These are phyloP conservation scores for Pichia ethanolica DNA, from an alignment of 805 yeast genomes.

Conservation along the genomic window DNA sequence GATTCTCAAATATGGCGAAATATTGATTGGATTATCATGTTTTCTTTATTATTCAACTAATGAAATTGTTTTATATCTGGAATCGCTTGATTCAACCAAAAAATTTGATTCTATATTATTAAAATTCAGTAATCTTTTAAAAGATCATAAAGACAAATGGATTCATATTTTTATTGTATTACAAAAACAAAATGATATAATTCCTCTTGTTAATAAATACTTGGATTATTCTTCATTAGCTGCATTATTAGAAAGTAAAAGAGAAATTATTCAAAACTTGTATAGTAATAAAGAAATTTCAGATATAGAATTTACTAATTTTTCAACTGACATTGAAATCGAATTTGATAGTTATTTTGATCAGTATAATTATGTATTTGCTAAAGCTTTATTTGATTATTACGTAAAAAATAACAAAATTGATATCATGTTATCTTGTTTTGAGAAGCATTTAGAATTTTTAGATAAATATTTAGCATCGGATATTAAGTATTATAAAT, in stretches of 20 bases:
- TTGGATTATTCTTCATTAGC: conserved; percentile 60
- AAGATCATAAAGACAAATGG: conserved; percentile 40
- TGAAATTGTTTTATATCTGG: conserved; percentile 10
- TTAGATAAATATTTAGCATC: conserved; percentile 47
- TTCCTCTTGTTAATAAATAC: conserved; percentile 57
- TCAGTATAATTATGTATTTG: conserved; percentile 62
- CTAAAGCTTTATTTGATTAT: conserved; percentile 51
- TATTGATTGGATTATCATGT: conserved; percentile 16
- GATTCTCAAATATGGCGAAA: conserved; percentile 8
- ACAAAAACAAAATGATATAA: conserved; percentile 45
- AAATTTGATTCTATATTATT: not conserved
- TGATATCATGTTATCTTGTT: conserved; percentile 47
- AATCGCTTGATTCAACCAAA: not conserved
- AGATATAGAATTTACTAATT: conserved; percentile 15
- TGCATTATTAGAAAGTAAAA: conserved; percentile 39
- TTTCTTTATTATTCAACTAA: conserved; percentile 20
- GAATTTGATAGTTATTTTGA: conserved; percentile 46
- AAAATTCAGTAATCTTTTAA: conserved; percentile 10
- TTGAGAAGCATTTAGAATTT: conserved; percentile 43
- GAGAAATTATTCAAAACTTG: conserved; percentile 27
- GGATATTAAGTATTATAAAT: conserved; percentile 36
- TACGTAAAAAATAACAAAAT: conserved; percentile 47
- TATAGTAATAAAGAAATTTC: conserved; percentile 15
- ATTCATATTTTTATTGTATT: conserved; percentile 45
- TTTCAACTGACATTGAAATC: conserved; percentile 13